Evolutionary conservation across 441 rosid species (phyloP), one percentile per base, ranked within the genome.

Genomic region (Flueggea neowawraea): DNA sequence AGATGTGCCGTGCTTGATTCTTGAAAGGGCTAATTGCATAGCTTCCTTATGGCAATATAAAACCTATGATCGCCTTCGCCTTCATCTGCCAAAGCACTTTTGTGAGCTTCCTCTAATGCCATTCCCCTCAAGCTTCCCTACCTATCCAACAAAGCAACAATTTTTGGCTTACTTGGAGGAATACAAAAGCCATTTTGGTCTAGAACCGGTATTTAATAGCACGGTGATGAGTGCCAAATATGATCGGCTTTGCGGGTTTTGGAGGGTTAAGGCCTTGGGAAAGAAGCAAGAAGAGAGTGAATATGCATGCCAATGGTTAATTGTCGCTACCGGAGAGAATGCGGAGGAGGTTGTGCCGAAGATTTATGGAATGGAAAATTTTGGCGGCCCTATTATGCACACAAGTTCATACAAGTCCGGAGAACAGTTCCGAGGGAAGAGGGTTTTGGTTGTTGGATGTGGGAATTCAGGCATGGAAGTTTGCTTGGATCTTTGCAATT

Each of bases 381-480:
- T 91, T 49, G 36, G 28, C n/a, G 97, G 97, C 6, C 73, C 72
- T 7, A 58, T 85, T 49, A 17, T 82, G 16, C 96, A 88, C 60
- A 80, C 97, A 0, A 81, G 90, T 59, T 64, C 73, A 0, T 88
- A 91, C 54, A 86, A 72, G 65, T 78, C 75, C 1, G 96, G 97
- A 0, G 82, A 87, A 17, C n/a, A 58, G 61, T 83, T 83, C 62
- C 45, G 65, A 9, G 82, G 72, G 48, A 79, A 82, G 75, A 74
- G 58, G 32, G 94, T 87, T 57, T 80, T 91, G 78, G 97, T 88
- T 0, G 87, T 91, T 59, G 97, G 97, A 1, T 91, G 96, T 74
- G 97, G 96, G 16, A 91, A 91, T 76, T 91, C 96, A 0, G 97
- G 97, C 45, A 91, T 91, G 97, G 97, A 91, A 65, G 86, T 91